Percentiles rank a stretch among this genome's conserved stretches.
These are phyloP conservation scores for Rosellinia necatrix DNA, from an alignment of 2,329 filamentous ascomycete genomes.

Conservation along the genomic window DNA sequence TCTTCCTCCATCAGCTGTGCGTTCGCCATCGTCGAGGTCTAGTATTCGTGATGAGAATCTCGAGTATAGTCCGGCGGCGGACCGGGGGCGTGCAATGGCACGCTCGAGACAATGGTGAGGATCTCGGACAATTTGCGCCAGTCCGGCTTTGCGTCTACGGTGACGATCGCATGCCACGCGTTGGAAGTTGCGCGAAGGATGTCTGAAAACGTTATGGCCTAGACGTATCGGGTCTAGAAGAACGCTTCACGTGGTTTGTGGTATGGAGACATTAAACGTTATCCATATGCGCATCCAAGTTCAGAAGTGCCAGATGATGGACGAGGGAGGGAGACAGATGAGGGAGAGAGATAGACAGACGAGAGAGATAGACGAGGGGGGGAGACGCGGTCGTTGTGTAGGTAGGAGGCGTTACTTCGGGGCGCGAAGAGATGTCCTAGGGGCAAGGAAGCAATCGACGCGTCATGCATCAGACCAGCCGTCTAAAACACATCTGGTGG, in stretches of 20 bases:
- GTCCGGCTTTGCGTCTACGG: conserved; percentile 30
- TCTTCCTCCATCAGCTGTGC: conserved; percentile 62
- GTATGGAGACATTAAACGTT: conserved; percentile 14
- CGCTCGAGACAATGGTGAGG: not conserved
- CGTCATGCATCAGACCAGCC: conserved; percentile 21
- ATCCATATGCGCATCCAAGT: conserved; percentile 15
- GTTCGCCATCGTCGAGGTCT: conserved; percentile 49
- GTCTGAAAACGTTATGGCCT: not conserved
- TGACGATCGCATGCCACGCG: conserved; percentile 20
- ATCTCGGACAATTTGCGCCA: conserved; percentile 23
- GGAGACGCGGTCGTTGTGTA: conserved; percentile 25
- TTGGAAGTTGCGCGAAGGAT: not conserved
- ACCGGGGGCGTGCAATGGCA: not conserved
- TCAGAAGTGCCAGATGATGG: not conserved
- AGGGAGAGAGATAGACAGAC: conserved; percentile 17
- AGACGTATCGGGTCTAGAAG: conserved; percentile 3
- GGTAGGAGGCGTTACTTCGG: not conserved
- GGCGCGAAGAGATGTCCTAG: not conserved
- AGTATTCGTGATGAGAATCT: not conserved
- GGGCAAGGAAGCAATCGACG: conserved; percentile 22
- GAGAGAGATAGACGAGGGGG: not conserved
- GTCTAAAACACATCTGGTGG: conserved; percentile 4
- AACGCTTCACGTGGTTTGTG: conserved; percentile 4
- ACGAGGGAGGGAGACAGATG: conserved; percentile 15
- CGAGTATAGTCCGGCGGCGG: not conserved